These are phyloP conservation scores for Pythium phragmitis DNA, from an alignment of 352 stramenopile species.

Conservation along the genomic window DNA sequence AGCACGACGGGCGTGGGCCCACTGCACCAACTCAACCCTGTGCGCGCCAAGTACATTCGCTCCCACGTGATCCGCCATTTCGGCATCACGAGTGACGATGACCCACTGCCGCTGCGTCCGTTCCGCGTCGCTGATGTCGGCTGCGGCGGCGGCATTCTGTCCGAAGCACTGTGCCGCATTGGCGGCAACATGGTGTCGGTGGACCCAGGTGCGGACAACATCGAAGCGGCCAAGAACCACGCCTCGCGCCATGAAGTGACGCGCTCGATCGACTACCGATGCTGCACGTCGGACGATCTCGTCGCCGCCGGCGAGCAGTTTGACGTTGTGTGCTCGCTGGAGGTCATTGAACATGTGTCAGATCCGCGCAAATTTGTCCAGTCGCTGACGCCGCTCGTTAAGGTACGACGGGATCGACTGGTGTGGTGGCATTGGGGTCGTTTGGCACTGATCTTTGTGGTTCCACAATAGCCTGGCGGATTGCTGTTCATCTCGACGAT, in stretches of 20 bases:
- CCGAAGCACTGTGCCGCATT: conserved; percentile 74
- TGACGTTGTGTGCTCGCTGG: conserved; percentile 83
- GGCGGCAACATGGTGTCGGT: conserved; percentile 71
- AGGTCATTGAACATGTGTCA: conserved; percentile 85
- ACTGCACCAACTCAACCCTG: conserved; percentile 81
- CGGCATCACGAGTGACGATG: conserved; percentile 38
- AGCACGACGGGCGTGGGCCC: conserved; percentile 73
- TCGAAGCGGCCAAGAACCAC: conserved; percentile 66
- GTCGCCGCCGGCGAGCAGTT: conserved; percentile 69
- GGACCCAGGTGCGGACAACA: conserved; percentile 72
- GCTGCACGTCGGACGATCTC: conserved; percentile 79
- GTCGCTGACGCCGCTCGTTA: conserved; percentile 75
- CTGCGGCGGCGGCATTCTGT: conserved; percentile 83
- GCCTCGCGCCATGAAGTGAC: conserved; percentile 49
- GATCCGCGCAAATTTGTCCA: conserved; percentile 68
- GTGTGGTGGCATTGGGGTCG: too few relatives aligned
- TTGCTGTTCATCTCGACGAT: conserved; percentile 86
- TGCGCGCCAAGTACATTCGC: conserved; percentile 85
- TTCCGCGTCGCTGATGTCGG: conserved; percentile 73
- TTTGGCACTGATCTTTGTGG: neutral
- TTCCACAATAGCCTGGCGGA: conserved; percentile 48
- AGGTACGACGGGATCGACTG: conserved; percentile 35
- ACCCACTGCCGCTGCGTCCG: conserved; percentile 48
- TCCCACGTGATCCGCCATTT: conserved; percentile 69
- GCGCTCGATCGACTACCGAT: conserved; percentile 77